phyloP scores from a whole-genome alignment of 106 monocot species.

The Alisma plantagoaquatica region DNA sequence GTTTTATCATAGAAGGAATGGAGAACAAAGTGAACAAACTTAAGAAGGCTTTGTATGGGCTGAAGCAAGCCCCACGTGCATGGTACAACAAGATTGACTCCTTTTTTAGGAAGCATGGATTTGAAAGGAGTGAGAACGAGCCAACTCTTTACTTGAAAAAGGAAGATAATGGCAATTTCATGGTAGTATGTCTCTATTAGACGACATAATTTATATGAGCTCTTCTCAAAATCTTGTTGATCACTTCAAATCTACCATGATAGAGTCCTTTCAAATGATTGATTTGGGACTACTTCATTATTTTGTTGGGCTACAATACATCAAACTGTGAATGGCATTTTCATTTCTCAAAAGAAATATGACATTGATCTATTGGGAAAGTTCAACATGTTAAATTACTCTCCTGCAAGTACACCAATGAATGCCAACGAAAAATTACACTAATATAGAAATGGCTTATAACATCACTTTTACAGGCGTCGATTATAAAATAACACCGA shows the following conservation, averaged over 20 bases:
- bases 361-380: background rate
- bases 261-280: conserved; percentile 5
- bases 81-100: conserved; percentile 6
- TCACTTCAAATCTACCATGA: conserved; percentile 1
- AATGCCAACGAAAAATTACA: conserved; percentile 1
- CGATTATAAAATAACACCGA: no score
- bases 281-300: background rate
- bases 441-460: no score
- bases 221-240: background rate
- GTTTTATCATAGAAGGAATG: background rate
- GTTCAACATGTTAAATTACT: conserved; percentile 3
- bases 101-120: background rate
- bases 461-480: no score
- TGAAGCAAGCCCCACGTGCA: conserved; percentile 7
- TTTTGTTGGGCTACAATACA: conserved; percentile 3
- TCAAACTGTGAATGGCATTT: background rate
- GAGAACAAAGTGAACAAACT: conserved; percentile 2
- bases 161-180: background rate
- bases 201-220: background rate
- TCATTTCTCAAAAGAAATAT: conserved; percentile 7
- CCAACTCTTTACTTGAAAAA: conserved; percentile 7
- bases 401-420: background rate
- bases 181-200: conserved; percentile 5
- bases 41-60: conserved; percentile 4
- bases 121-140: background rate